phyloP scores from a whole-genome alignment of 1,284 basidiomycete genomes.

The Rhodotorula sp. region DNA sequence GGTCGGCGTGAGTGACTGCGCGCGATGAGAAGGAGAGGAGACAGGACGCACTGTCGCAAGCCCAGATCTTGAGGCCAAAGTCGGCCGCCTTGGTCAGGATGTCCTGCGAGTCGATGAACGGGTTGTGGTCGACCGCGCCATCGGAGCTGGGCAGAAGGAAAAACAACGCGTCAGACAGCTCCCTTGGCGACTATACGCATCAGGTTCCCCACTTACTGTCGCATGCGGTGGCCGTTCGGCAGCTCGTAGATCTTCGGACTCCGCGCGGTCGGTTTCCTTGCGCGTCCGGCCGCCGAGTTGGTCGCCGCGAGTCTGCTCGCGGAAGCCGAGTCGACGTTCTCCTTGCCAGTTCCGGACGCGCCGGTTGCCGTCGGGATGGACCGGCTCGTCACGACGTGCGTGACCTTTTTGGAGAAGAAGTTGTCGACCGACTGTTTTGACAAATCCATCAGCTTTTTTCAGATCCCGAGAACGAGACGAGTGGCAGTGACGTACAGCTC shows the following conservation, averaged over 20 bases:
- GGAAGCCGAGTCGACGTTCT: constrained; percentile 44
- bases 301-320: neutral
- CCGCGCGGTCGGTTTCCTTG: constrained; percentile 12
- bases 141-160: neutral
- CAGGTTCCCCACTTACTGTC: constrained; percentile 13
- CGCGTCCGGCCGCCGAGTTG: constrained; percentile 6
- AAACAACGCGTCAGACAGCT: neutral
- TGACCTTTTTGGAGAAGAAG: constrained; percentile 81
- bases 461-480: neutral
- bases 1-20: constrained; percentile 43
- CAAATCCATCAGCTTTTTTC: constrained; percentile 6
- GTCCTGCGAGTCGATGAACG: constrained; percentile 53
- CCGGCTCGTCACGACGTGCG: constrained; percentile 78
- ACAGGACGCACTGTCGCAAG: constrained; percentile 63
- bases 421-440: constrained; percentile 66
- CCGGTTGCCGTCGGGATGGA: constrained; percentile 34
- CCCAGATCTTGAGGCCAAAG: constrained; percentile 89
- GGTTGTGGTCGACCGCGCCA: constrained; percentile 49
- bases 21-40: constrained; percentile 31
- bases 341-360: constrained; percentile 38
- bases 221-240: constrained; percentile 31
- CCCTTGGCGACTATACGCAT: neutral
- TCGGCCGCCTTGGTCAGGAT: constrained; percentile 72
- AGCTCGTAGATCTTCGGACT: constrained; percentile 34
- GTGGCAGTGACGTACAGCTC: constrained; percentile 63